These are phyloP conservation scores for Backusella macrospora DNA, from an alignment of 192 early-diverging fungal genomes.

Conservation along the genomic window DNA sequence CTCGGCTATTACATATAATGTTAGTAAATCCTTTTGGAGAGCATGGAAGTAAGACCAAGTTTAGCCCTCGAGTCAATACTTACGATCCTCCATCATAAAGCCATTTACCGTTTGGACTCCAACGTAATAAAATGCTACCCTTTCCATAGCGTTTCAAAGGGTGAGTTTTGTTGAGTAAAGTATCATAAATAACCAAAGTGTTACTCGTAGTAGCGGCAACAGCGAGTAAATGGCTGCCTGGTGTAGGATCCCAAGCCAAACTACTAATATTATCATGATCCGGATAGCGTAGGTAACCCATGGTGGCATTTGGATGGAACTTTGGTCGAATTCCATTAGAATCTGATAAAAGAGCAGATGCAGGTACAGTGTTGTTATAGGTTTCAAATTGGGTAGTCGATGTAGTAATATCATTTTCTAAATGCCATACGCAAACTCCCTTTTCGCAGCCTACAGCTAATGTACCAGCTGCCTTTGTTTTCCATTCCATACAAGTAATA, in stretches of 20 bases:
- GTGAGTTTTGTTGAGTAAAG: slow-evolving; percentile 34
- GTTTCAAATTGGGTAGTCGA: neutral
- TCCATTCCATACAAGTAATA: slow-evolving; percentile 59
- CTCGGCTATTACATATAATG: slow-evolving; percentile 23
- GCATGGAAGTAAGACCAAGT: neutral
- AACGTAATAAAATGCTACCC: slow-evolving; percentile 42
- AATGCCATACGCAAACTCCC: slow-evolving; percentile 57
- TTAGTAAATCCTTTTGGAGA: too few species aligned
- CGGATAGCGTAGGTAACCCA: slow-evolving; percentile 45
- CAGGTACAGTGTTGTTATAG: neutral
- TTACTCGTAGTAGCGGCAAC: slow-evolving; percentile 38
- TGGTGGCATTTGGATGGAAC: slow-evolving; percentile 36
- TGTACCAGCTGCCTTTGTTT: slow-evolving; percentile 30
- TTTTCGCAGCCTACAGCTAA: slow-evolving; percentile 53
- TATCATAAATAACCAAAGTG: slow-evolving; percentile 52
- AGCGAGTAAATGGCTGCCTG: slow-evolving; percentile 50
- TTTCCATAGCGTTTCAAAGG: slow-evolving; percentile 40
- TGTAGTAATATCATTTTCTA: neutral
- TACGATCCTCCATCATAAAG: slow-evolving; percentile 49
- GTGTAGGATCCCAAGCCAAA: slow-evolving; percentile 53
- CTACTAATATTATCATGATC: slow-evolving; percentile 42
- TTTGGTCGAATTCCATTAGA: neutral
- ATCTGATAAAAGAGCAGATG: neutral
- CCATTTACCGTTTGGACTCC: slow-evolving; percentile 57
- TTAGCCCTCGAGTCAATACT: slow-evolving; percentile 2